Conservation (phyloP, 495 filamentous ascomycete species). For the Aspergillus saccharolyticus region DNA sequence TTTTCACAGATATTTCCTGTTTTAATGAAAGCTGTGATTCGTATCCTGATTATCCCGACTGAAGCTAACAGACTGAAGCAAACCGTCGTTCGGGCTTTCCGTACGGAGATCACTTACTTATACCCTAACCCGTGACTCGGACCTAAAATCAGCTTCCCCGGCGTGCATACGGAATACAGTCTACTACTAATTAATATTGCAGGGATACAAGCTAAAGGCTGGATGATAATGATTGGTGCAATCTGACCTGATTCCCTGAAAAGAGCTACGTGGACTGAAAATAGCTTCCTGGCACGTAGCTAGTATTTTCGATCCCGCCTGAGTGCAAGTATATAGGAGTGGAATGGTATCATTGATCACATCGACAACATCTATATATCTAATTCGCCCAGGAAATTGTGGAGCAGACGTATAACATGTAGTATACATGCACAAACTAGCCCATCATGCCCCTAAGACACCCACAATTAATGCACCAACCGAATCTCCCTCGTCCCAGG, state of each 20-base stretch:
- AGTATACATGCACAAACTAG: not conserved
- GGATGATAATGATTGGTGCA: too few species aligned
- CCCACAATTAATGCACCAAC: constrained; percentile 51
- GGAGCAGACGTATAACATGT: not conserved
- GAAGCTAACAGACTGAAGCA: too few species aligned
- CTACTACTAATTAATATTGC: too few species aligned
- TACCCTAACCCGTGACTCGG: not conserved
- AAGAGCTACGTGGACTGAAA: too few species aligned
- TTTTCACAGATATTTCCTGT: not conserved
- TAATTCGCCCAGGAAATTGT: not conserved
- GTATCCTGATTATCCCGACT: not conserved
- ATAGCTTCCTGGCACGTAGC: too few species aligned
- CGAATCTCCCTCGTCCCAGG: constrained; percentile 61
- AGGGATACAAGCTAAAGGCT: too few species aligned
- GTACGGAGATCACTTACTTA: not conserved
- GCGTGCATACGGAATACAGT: too few species aligned
- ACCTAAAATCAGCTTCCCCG: too few species aligned
- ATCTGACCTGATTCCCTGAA: too few species aligned
- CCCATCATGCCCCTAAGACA: not conserved
- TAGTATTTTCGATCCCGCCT: too few species aligned
- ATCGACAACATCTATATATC: not conserved
- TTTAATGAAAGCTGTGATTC: not conserved
- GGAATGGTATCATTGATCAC: not conserved
- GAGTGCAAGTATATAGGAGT: too few species aligned
- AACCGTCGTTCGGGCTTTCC: not conserved